A percentile compares a stretch with the other conserved stretches of the same genome.
Evolutionary conservation across 1,139 yeast species (phyloP).

Genomic region (Yamadazyma jaroonii): DNA sequence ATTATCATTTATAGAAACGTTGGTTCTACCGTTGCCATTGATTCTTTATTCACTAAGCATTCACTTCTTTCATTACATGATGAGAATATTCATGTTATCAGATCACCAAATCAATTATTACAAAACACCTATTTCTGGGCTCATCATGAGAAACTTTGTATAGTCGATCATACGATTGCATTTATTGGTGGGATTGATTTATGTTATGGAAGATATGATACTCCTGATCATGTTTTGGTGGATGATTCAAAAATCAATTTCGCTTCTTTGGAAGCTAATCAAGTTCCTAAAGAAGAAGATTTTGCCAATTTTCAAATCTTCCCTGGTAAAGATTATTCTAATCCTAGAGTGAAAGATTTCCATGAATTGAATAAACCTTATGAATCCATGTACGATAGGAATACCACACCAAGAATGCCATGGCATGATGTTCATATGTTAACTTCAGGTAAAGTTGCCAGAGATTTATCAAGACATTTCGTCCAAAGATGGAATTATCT

Average conservation of each 20-base stretch:
- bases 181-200: conserved; percentile 95
- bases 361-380: conserved; percentile 78
- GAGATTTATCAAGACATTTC: conserved; percentile 91
- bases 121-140: conserved; percentile 98
- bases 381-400: conserved; percentile 89
- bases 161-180: conserved; percentile 84
- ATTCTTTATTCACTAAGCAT: conserved; percentile 91
- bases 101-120: conserved; percentile 93
- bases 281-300: conserved; percentile 29
- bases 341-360: conserved; percentile 91
- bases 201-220: conserved; percentile 94
- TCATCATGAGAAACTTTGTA: conserved; percentile 91
- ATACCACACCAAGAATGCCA: conserved; percentile 88
- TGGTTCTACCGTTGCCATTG: conserved; percentile 90
- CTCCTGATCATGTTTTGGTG: conserved; percentile 87
- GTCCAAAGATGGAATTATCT: conserved; percentile 97
- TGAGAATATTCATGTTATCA: conserved; percentile 80
- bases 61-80: conserved; percentile 79
- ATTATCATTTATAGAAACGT: conserved; percentile 95
- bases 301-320: conserved; percentile 62
- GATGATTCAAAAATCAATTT: conserved; percentile 63
- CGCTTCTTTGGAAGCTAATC: conserved; percentile 26
- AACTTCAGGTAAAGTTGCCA: conserved; percentile 91
- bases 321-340: conserved; percentile 97
- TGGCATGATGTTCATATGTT: conserved; percentile 99